Evolutionary conservation across 2,329 filamentous ascomycete species (phyloP).

Genomic region (Claviceps quebecensis): DNA sequence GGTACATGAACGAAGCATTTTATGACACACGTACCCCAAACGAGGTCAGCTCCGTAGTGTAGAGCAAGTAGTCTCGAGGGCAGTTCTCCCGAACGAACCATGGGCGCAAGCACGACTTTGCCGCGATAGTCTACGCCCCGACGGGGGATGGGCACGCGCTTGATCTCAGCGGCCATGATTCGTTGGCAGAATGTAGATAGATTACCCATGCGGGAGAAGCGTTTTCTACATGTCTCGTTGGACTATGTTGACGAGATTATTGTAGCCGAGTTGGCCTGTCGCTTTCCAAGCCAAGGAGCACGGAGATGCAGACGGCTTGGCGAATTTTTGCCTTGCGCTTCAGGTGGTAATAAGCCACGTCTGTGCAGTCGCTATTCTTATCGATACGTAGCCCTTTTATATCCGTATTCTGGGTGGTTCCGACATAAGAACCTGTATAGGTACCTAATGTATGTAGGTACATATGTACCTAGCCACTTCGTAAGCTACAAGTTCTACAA

Average conservation of each 20-base stretch:
- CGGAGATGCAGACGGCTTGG: background rate
- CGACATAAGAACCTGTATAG: too few species aligned
- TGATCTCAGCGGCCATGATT: conserved; percentile 44
- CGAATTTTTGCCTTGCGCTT: background rate
- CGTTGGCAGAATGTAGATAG: conserved; percentile 24
- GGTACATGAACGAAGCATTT: background rate
- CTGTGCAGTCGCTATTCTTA: background rate
- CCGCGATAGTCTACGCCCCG: conserved; percentile 88
- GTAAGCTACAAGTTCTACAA: too few species aligned
- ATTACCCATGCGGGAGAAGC: conserved; percentile 14
- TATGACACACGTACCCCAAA: conserved; percentile 57
- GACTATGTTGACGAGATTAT: background rate
- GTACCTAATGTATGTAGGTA: too few species aligned
- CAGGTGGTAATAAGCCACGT: background rate
- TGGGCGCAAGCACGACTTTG: conserved; percentile 89
- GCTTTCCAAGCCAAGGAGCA: background rate
- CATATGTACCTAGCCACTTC: too few species aligned
- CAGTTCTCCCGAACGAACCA: conserved; percentile 95
- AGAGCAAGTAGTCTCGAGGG: conserved; percentile 79
- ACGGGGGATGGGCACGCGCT: conserved; percentile 68
- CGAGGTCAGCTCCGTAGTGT: conserved; percentile 89
- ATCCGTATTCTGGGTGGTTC: too few species aligned
- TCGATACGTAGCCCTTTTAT: conserved; percentile 1
- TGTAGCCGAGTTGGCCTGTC: background rate
- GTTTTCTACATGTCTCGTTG: conserved; percentile 8